These are phyloP conservation scores for Amyloporia xantha DNA, from an alignment of 768 basidiomycete genomes.

Conservation along the genomic window DNA sequence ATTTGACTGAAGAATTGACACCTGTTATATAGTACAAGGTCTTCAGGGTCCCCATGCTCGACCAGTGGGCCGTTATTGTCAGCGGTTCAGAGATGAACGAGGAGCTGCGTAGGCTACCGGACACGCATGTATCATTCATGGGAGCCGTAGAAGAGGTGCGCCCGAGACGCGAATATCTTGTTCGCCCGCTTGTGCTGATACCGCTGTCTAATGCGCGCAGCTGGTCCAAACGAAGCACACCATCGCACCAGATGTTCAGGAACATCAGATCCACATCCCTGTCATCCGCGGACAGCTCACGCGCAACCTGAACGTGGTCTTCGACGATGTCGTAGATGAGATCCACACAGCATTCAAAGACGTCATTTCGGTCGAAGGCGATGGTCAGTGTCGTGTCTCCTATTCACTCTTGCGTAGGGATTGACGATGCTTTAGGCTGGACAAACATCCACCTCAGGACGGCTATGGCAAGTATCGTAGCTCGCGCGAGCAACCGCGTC, in stretches of 20 bases:
- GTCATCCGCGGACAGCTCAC: constrained; percentile 18
- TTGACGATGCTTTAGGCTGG: too few relatives aligned
- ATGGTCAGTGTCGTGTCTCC: constrained; percentile 4
- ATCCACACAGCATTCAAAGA: constrained; percentile 10
- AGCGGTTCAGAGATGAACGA: constrained; percentile 38
- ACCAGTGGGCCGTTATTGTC: constrained; percentile 41
- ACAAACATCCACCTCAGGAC: background rate
- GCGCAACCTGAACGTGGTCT: constrained; percentile 8
- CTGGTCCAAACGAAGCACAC: constrained; percentile 31
- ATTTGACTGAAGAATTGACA: too few relatives aligned
- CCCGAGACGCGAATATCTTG: too few relatives aligned
- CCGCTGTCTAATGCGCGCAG: too few relatives aligned
- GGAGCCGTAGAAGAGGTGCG: constrained; percentile 34
- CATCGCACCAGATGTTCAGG: constrained; percentile 18
- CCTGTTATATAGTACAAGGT: constrained; percentile 11
- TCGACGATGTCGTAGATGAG: constrained; percentile 14
- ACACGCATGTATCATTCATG: constrained; percentile 36
- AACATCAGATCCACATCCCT: constrained; percentile 13
- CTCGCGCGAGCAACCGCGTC: constrained; percentile 15
- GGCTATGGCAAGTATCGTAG: constrained; percentile 10
- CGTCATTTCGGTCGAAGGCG: constrained; percentile 8
- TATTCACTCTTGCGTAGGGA: too few relatives aligned
- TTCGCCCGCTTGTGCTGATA: too few relatives aligned
- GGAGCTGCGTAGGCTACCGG: constrained; percentile 42
- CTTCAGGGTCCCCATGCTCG: constrained; percentile 38